Conservation (phyloP, 257 asterid genomes). For the Linaria vulgaris region DNA sequence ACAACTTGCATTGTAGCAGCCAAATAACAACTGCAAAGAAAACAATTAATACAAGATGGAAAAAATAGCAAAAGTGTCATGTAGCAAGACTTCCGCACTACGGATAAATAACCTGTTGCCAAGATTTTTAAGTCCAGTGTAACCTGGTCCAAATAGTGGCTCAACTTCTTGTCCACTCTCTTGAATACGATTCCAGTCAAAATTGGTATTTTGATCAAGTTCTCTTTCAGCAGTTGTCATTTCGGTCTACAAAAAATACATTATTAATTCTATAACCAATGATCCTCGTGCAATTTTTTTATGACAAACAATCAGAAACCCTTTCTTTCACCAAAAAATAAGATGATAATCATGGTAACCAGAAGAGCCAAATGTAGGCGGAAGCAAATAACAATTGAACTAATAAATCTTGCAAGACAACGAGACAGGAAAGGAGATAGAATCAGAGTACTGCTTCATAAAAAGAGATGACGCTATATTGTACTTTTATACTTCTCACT, state of each 20-base stretch:
- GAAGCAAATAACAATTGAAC: background rate
- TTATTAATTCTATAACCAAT: background rate
- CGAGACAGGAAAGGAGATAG: background rate
- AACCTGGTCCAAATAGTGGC: constrained; percentile 93
- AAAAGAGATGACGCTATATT: background rate
- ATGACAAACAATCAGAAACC: constrained; percentile 4
- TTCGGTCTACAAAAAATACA: constrained; percentile 64
- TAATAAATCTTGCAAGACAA: background rate
- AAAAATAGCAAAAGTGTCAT: constrained; percentile 17
- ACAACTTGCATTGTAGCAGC: constrained; percentile 97
- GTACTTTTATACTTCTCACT: background rate
- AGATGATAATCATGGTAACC: background rate
- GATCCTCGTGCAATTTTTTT: background rate
- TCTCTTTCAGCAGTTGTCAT: constrained; percentile 99
- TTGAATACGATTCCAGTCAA: constrained; percentile 98
- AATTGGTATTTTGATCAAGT: constrained; percentile 92
- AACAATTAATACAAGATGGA: constrained; percentile 18
- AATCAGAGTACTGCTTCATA: constrained; percentile 11
- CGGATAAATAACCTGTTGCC: constrained; percentile 75
- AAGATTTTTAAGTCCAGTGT: constrained; percentile 93
- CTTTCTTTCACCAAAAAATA: constrained; percentile 10
- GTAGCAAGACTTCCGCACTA: constrained; percentile 6
- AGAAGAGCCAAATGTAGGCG: constrained; percentile 3
- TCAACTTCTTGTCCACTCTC: constrained; percentile 89
- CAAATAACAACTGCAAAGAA: constrained; percentile 83